phyloP scores from a whole-genome alignment of 2,329 filamentous ascomycete genomes.

The Fusarium hostae region DNA sequence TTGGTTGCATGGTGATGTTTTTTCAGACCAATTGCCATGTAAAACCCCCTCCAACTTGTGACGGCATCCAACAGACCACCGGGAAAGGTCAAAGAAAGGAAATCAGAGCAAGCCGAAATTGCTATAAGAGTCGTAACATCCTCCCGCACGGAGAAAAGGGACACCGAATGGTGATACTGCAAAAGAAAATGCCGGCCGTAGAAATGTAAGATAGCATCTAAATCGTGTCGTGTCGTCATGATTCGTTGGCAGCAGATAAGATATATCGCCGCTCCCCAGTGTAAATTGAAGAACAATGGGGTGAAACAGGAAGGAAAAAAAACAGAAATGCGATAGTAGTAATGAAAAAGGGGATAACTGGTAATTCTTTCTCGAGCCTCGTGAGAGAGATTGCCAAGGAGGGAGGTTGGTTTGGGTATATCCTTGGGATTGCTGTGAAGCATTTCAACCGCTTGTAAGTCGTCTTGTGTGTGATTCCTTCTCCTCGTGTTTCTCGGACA shows the following conservation, averaged over 20 bases:
- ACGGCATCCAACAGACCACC: neutral
- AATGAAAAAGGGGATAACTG: neutral
- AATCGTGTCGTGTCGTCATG: slow-evolving; percentile 44
- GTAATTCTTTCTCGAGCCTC: slow-evolving; percentile 35
- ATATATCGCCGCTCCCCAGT: slow-evolving; percentile 24
- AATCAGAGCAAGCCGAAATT: neutral
- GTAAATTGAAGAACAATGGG: slow-evolving; percentile 13
- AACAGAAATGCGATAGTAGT: neutral
- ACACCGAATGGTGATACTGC: neutral
- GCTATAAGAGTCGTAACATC: slow-evolving; percentile 13
- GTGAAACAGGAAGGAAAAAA: neutral
- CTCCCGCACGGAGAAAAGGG: slow-evolving; percentile 14
- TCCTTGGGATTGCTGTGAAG: slow-evolving; percentile 52
- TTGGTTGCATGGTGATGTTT: neutral
- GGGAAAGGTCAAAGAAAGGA: neutral
- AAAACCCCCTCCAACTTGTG: neutral
- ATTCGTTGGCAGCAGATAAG: slow-evolving; percentile 34
- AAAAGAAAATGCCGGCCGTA: slow-evolving; percentile 29
- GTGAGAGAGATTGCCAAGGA: slow-evolving; percentile 43
- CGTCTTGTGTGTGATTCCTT: slow-evolving; percentile 38
- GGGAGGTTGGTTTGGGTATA: slow-evolving; percentile 44
- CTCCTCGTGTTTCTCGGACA: slow-evolving; percentile 22
- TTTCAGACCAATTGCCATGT: slow-evolving; percentile 1
- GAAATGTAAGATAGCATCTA: slow-evolving; percentile 40
- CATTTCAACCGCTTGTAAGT: slow-evolving; percentile 53